phyloP scores from a whole-genome alignment of 1,139 yeast genomes.

The Taphrina wiesneri region DNA sequence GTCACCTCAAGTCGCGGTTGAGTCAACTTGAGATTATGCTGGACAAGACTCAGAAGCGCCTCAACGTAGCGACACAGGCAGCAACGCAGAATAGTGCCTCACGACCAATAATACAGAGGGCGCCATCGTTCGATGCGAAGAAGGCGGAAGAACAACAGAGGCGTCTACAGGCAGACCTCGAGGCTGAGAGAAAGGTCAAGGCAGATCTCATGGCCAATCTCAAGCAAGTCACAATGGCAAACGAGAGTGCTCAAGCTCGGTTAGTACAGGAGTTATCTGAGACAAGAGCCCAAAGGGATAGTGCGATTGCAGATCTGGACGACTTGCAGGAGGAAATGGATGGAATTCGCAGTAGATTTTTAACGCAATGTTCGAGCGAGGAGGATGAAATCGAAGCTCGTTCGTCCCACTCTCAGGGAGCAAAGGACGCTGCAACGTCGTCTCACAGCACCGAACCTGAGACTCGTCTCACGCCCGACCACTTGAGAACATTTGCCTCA shows the following conservation, averaged over 20 bases:
- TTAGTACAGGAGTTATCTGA: slow-evolving; percentile 12
- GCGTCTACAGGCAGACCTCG: slow-evolving; percentile 11
- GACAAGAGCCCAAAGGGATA: not conserved
- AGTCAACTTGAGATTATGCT: slow-evolving; percentile 30
- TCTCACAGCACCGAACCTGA: not conserved
- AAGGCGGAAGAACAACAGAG: slow-evolving; percentile 3
- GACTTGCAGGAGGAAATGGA: slow-evolving; percentile 22
- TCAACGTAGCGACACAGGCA: not conserved
- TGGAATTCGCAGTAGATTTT: not conserved
- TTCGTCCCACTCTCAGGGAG: not conserved
- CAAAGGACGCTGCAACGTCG: not conserved
- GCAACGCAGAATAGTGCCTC: not conserved
- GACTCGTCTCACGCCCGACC: not conserved
- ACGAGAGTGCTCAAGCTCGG: slow-evolving; percentile 5
- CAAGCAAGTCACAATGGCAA: slow-evolving; percentile 9
- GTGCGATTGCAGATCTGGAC: slow-evolving; percentile 2
- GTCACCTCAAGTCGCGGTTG: slow-evolving; percentile 31
- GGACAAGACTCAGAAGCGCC: slow-evolving; percentile 22
- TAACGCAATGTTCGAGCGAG: not conserved
- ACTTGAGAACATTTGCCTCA: not conserved
- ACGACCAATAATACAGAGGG: not conserved
- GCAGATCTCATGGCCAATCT: slow-evolving; percentile 32
- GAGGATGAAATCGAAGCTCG: not conserved
- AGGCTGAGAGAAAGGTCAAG: slow-evolving; percentile 18
- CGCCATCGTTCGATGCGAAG: not conserved